Percentiles rank a stretch among this genome's conserved stretches.
These are phyloP conservation scores for Prunus persica DNA, from an alignment of 306 rosid species.

Conservation along the genomic window Prunus_persica_NCBIv2 NC_034016.1:15493501-15494000, in stretches of 20 bases:
- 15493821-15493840: accelerated
- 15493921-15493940: neutral
- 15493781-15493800: too few relatives aligned
- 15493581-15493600: neutral
- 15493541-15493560: too few relatives aligned
- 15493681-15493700: neutral
- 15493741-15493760: accelerated
- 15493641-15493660: neutral
- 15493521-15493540: too few relatives aligned
- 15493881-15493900: neutral
- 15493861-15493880: neutral
- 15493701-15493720: too few relatives aligned
- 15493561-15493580: too few relatives aligned
- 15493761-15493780: too few relatives aligned
- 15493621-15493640: neutral
- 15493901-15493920: neutral
- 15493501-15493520: too few relatives aligned
- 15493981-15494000: neutral
- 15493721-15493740: accelerated
- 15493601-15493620: neutral
- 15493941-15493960: neutral
- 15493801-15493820: accelerated
- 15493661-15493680: neutral
- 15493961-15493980: neutral
- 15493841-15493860: neutral